phyloP scores from a whole-genome alignment of 345 rosid species.

The Syzygium jambos region DNA sequence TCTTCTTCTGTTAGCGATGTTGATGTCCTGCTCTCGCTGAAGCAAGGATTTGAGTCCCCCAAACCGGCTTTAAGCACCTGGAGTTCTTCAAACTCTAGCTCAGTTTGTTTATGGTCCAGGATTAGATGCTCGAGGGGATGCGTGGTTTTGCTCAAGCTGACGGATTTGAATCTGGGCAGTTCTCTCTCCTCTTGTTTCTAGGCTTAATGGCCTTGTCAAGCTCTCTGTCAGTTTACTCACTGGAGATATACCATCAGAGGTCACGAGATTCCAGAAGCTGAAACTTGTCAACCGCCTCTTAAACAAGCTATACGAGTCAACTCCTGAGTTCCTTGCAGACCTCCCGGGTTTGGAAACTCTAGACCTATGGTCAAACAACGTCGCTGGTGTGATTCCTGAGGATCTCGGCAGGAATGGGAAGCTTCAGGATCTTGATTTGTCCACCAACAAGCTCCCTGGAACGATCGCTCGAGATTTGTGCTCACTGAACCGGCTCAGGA shows the following conservation, averaged over 20 bases:
- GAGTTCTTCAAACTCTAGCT: background rate
- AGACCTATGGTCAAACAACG: conserved; percentile 53
- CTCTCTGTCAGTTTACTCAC: conserved; percentile 43
- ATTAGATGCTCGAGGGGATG: conserved; percentile 3
- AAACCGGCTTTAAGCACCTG: background rate
- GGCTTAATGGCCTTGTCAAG: background rate
- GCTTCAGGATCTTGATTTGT: conserved; percentile 45
- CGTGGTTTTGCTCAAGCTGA: background rate
- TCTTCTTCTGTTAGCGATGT: background rate
- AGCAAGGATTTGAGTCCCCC: background rate
- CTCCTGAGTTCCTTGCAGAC: conserved; percentile 40
- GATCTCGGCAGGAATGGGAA: conserved; percentile 44
- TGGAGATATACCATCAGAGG: conserved; percentile 45
- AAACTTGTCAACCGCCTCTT: conserved; percentile 44
- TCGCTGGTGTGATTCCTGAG: conserved; percentile 53
- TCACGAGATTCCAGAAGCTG: conserved; percentile 31
- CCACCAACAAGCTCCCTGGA: conserved; percentile 71
- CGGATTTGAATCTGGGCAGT: conserved; percentile 4
- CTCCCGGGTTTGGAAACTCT: conserved; percentile 39
- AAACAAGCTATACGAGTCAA: conserved; percentile 50
- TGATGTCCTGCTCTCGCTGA: conserved; percentile 2
- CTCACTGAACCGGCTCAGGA: conserved; percentile 26
- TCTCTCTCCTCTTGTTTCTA: background rate
- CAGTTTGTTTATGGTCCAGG: conserved; percentile 4
- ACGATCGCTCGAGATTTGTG: conserved; percentile 40